A percentile compares a stretch with the other conserved stretches of the same genome.
Evolutionary conservation across 495 filamentous ascomycete species (phyloP).

Genomic region (Podospora didyma): DNA sequence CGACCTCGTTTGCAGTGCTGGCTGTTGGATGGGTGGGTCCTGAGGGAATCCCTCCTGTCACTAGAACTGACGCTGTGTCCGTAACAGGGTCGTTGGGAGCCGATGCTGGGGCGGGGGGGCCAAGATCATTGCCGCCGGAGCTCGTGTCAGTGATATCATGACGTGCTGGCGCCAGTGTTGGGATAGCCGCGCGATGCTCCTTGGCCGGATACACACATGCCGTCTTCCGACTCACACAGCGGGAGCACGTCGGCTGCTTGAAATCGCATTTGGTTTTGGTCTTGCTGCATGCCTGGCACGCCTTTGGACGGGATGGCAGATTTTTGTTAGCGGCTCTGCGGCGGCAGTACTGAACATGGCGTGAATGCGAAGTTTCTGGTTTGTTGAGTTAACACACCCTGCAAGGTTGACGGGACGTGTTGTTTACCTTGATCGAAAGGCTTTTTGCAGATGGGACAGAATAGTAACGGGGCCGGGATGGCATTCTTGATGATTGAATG

Average conservation of each 20-base stretch:
- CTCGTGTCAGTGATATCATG: background rate
- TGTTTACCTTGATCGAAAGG: background rate
- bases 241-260: background rate
- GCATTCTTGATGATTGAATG: no score
- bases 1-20: no score
- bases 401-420: background rate
- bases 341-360: constrained; percentile 3
- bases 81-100: no score
- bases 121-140: background rate
- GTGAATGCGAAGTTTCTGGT: constrained; percentile 1
- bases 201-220: background rate
- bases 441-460: background rate
- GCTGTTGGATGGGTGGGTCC: no score
- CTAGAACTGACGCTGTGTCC: no score
- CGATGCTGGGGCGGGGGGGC: no score
- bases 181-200: background rate
- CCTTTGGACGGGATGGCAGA: background rate
- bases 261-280: constrained; percentile 8
- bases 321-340: background rate
- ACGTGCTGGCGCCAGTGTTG: background rate
- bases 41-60: no score
- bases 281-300: constrained; percentile 2
- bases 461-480: background rate
- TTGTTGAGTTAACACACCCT: background rate
- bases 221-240: background rate